Conservation (phyloP, 1,284 basidiomycete species). For the Thecaphora thlaspeos region DNA sequence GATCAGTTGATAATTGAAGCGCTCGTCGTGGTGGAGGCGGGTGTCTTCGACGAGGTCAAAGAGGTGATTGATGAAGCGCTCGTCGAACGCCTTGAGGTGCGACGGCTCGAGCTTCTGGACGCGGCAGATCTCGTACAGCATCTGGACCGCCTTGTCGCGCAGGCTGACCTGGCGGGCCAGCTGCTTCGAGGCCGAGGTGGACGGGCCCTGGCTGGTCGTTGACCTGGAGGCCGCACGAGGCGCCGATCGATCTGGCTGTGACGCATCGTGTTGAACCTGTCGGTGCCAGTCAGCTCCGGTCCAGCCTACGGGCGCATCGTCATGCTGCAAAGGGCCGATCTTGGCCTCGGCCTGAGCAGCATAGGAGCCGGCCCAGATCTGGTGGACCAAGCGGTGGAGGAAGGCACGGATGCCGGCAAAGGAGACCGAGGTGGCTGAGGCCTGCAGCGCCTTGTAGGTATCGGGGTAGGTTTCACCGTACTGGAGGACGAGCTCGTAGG, state of each 20-base stretch:
- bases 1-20: slow-evolving; percentile 41
- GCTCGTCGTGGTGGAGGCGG: slow-evolving; percentile 78
- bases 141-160: slow-evolving; percentile 59
- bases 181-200: slow-evolving; percentile 22
- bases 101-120: slow-evolving; percentile 41
- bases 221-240: slow-evolving; percentile 1
- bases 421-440: slow-evolving; percentile 17
- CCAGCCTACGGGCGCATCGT: slow-evolving; percentile 5
- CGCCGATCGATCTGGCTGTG: no score
- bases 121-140: slow-evolving; percentile 44
- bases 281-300: slow-evolving; percentile 12
- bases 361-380: slow-evolving; percentile 56
- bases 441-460: slow-evolving; percentile 32
- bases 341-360: slow-evolving; percentile 46
- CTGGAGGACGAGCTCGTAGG: slow-evolving; percentile 73
- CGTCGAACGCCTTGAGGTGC: slow-evolving; percentile 62
- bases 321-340: slow-evolving; percentile 17
- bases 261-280: no score
- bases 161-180: slow-evolving; percentile 39
- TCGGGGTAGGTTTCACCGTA: slow-evolving; percentile 63
- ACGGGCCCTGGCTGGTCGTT: slow-evolving; percentile 2
- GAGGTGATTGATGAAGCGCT: slow-evolving; percentile 80
- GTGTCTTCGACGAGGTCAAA: slow-evolving; percentile 94
- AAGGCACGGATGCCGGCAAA: slow-evolving; percentile 32
- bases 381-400: slow-evolving; percentile 49